A percentile compares a stretch with the other conserved stretches of the same genome.
phyloP scores from a whole-genome alignment of 2,329 filamentous ascomycete genomes.

The Neonectria hederae region DNA sequence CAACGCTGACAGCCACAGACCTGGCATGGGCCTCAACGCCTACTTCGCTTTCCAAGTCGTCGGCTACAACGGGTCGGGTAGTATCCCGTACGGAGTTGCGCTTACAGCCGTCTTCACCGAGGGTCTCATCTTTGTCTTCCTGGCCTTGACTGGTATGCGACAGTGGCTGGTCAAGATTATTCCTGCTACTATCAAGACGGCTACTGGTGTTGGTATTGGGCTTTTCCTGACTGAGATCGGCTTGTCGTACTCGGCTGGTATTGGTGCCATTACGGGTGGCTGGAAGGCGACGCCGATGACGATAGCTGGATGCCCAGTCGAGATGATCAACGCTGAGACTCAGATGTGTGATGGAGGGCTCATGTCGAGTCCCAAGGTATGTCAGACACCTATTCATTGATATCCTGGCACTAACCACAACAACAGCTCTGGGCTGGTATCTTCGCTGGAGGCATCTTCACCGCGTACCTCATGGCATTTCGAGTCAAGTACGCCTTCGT shows the following conservation, averaged over 20 bases:
- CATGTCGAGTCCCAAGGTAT: constrained; percentile 35
- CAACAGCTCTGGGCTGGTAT: constrained; percentile 77
- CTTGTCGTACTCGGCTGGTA: constrained; percentile 78
- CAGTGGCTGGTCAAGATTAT: constrained; percentile 85
- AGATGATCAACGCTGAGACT: constrained; percentile 22
- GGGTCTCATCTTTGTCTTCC: constrained; percentile 78
- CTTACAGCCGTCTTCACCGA: constrained; percentile 85
- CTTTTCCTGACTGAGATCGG: constrained; percentile 78
- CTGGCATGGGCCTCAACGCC: constrained; percentile 70
- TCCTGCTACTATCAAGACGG: constrained; percentile 81
- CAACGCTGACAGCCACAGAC: constrained; percentile 44
- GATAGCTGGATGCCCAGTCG: constrained; percentile 70
- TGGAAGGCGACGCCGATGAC: constrained; percentile 69
- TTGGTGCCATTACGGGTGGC: constrained; percentile 76
- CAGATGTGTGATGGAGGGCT: constrained; percentile 35
- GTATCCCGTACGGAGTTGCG: constrained; percentile 75
- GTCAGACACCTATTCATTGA: fast-evolving
- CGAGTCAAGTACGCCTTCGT: constrained; percentile 84
- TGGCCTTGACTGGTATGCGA: constrained; percentile 80
- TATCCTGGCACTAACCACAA: neutral
- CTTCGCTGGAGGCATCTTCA: constrained; percentile 80
- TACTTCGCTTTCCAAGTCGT: constrained; percentile 78
- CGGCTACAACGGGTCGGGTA: constrained; percentile 76
- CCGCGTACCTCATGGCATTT: constrained; percentile 79
- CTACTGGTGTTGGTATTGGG: constrained; percentile 82